These are phyloP conservation scores for Amanita polypyramis DNA, from an alignment of 768 basidiomycete genomes.

Conservation along the genomic window DNA sequence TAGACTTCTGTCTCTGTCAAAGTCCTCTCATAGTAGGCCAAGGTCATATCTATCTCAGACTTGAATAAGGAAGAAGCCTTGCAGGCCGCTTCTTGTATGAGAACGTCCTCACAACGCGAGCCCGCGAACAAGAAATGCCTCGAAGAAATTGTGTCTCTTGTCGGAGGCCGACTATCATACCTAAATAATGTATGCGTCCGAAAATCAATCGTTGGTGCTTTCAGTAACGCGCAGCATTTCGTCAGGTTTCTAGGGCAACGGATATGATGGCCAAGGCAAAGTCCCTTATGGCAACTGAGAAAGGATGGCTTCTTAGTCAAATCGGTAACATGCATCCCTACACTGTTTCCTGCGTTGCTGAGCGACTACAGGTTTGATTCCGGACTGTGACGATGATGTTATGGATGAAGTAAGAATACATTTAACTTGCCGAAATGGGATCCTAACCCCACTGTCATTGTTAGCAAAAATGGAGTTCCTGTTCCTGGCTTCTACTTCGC, in stretches of 20 bases:
- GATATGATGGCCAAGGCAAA: slow-evolving; percentile 59
- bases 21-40: not conserved
- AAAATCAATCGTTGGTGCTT: not conserved
- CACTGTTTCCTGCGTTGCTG: not conserved
- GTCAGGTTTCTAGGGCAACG: slow-evolving; percentile 40
- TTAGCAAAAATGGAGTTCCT: slow-evolving; percentile 74
- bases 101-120: slow-evolving; percentile 26
- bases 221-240: not conserved
- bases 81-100: slow-evolving; percentile 44
- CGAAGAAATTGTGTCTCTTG: slow-evolving; percentile 40
- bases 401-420: slow-evolving; percentile 68
- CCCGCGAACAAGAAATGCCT: slow-evolving; percentile 22
- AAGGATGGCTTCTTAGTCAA: slow-evolving; percentile 69
- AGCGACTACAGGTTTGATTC: slow-evolving; percentile 41
- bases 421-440: not conserved
- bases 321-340: slow-evolving; percentile 38
- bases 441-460: not conserved
- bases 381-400: slow-evolving; percentile 76
- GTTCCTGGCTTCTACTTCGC: slow-evolving; percentile 68
- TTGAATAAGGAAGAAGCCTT: slow-evolving; percentile 49
- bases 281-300: slow-evolving; percentile 59
- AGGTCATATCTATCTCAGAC: slow-evolving; percentile 69
- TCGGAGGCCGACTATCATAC: slow-evolving; percentile 77
- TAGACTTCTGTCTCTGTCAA: not conserved
- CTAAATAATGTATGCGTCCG: slow-evolving; percentile 39